Evolutionary conservation across 208 protist genomes (phyloP), one percentile per base, ranked within the genome.

Genomic region (Endotrypanum monterogeii): DNA sequence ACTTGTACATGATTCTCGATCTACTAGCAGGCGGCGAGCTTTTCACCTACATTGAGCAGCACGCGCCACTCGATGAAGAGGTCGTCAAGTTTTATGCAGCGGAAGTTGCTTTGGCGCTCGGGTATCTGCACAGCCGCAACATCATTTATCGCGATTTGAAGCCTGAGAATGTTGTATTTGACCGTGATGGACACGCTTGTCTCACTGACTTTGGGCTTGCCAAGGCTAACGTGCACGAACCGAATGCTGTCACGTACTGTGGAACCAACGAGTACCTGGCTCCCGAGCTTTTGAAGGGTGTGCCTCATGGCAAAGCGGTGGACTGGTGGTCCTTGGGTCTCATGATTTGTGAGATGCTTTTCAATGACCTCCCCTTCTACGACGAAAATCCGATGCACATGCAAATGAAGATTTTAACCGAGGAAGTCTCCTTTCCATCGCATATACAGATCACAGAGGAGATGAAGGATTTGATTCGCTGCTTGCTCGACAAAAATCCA

Each of bases 301-400:
- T 89, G 23, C 87, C 89, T 1, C 91, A 99, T 77, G 97, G 97
- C 58, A 94, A 94, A 67, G 94, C 95, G 23, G 97, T 99, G 28
- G 98, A 99, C 82, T 99, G 98, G 98, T 99, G 98, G 98, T 94
- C 93, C 20, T 87, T 98, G n/a, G 98, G 98, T 32, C 96, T 98
- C 52, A 79, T 99, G 51, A 73, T 99, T 28, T 99, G 98, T 77
- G 98, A 99, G 86, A 98, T 99, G 96, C 81, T 99, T 62, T 89
- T 93, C 39, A 97, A 96, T 73, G 89, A 97, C 58, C 88, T 97
- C n/a, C 97, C 98, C 4, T 99, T 98, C 78, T 98, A 96, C 82
- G 81, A 88, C 78, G 91, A 98, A 62, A 98, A 97, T 70, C 73
- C 82, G 50, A 86, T 88, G 71, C 77, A 71, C 20, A 95, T 97